These are phyloP conservation scores for Debaryomyces udenii DNA, from an alignment of 1,139 yeast species.

Conservation along the genomic window DNA sequence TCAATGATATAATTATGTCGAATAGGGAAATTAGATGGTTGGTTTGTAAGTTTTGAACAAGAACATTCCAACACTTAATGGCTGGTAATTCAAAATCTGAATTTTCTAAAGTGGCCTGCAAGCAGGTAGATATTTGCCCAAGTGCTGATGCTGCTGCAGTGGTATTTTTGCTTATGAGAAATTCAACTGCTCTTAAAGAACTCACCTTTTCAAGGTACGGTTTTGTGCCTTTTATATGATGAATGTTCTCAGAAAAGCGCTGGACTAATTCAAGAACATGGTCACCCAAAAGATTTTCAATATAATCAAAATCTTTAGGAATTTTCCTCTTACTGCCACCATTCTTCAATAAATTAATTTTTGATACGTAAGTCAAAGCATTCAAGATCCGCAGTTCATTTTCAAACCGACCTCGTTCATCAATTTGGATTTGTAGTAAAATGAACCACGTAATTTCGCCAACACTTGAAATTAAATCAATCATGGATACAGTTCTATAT, in stretches of 20 bases:
- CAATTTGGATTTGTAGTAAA: constrained; percentile 39
- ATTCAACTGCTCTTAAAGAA: constrained; percentile 74
- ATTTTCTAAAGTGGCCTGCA: constrained; percentile 77
- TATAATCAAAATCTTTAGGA: constrained; percentile 19
- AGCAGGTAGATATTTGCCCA: constrained; percentile 86
- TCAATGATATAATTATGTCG: constrained; percentile 48
- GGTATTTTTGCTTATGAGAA: constrained; percentile 64
- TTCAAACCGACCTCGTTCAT: constrained; percentile 28
- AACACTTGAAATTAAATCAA: constrained; percentile 47
- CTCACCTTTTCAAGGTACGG: constrained; percentile 73
- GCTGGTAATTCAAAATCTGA: constrained; percentile 64
- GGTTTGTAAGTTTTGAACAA: constrained; percentile 54
- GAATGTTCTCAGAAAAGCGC: constrained; percentile 75
- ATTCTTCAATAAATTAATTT: constrained; percentile 25
- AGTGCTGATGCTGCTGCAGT: constrained; percentile 70
- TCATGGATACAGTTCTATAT: constrained; percentile 37
- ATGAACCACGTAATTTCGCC: constrained; percentile 50
- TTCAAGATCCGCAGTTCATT: constrained; percentile 37
- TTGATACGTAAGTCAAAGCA: constrained; percentile 47
- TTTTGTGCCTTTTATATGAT: constrained; percentile 69
- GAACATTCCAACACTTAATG: constrained; percentile 65
- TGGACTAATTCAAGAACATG: constrained; percentile 78
- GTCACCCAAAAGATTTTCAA: constrained; percentile 45
- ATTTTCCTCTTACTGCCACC: constrained; percentile 14
- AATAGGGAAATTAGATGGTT: constrained; percentile 53